Evolutionary conservation across 805 yeast species (phyloP).

Genomic region (Jamesozyma rosinii): DNA sequence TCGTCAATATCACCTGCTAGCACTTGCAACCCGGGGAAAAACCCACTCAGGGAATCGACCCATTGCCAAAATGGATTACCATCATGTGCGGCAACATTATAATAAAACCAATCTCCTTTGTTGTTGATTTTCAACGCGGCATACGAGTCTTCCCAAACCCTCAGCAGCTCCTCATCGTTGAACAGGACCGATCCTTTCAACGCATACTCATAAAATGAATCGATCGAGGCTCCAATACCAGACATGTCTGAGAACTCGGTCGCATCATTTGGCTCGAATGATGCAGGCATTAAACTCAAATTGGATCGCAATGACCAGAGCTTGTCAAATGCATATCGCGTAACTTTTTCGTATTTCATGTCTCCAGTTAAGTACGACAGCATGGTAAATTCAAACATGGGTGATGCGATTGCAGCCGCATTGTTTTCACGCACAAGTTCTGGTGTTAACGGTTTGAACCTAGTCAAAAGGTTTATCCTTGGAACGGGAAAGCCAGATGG

Average conservation of each 20-base stretch:
- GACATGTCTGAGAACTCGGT: slow-evolving; percentile 51
- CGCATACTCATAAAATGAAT: slow-evolving; percentile 84
- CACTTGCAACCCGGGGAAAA: slow-evolving; percentile 80
- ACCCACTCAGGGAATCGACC: slow-evolving; percentile 83
- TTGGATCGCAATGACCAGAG: slow-evolving; percentile 61
- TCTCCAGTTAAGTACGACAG: slow-evolving; percentile 71
- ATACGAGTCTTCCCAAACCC: slow-evolving; percentile 55
- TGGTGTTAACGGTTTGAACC: slow-evolving; percentile 35
- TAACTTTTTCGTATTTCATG: slow-evolving; percentile 51
- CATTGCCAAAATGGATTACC: slow-evolving; percentile 50
- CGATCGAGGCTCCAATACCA: slow-evolving; percentile 87
- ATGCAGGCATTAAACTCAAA: slow-evolving; percentile 66
- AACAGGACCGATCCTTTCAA: slow-evolving; percentile 68
- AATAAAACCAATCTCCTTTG: slow-evolving; percentile 42
- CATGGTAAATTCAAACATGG: slow-evolving; percentile 70
- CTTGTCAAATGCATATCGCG: slow-evolving; percentile 54
- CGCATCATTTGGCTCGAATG: slow-evolving; percentile 52
- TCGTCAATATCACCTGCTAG: slow-evolving; percentile 63
- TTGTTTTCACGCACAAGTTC: slow-evolving; percentile 57
- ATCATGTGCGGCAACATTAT: slow-evolving; percentile 45
- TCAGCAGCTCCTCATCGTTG: slow-evolving; percentile 43
- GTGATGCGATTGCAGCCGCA: slow-evolving; percentile 79
- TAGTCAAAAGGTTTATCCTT: slow-evolving; percentile 50
- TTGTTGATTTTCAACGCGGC: slow-evolving; percentile 48
- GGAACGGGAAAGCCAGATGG: slow-evolving; percentile 66